Evolutionary conservation across 768 basidiomycete genomes (phyloP).

Genomic region (Tylopilus intermedius): DNA sequence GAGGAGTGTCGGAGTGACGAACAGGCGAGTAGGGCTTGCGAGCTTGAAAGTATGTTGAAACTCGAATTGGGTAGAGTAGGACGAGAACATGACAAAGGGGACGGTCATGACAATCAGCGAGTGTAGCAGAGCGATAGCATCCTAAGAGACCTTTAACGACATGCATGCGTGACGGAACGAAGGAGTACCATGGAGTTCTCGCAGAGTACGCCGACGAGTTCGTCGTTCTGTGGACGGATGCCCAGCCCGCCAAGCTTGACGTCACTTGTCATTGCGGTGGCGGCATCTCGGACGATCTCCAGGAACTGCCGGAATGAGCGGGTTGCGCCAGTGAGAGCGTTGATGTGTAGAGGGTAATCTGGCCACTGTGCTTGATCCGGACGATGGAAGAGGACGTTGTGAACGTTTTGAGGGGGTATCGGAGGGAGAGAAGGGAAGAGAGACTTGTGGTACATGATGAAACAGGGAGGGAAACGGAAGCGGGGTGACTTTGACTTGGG

Average conservation of each 20-base stretch:
- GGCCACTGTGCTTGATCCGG: constrained; percentile 52
- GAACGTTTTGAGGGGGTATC: constrained; percentile 47
- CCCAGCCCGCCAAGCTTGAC: constrained; percentile 52
- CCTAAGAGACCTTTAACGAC: constrained; percentile 32
- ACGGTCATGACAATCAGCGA: constrained; percentile 44
- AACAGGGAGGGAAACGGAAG: not conserved
- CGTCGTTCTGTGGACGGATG: constrained; percentile 40
- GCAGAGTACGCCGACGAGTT: constrained; percentile 66
- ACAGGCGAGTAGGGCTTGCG: constrained; percentile 47
- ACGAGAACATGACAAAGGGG: constrained; percentile 51
- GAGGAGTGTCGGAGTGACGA: constrained; percentile 46
- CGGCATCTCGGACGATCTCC: constrained; percentile 47
- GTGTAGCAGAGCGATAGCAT: constrained; percentile 49
- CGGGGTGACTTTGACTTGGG: not conserved
- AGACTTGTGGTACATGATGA: constrained; percentile 53
- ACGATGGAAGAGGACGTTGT: constrained; percentile 50
- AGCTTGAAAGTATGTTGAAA: constrained; percentile 46
- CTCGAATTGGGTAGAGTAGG: constrained; percentile 54
- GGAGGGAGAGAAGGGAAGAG: constrained; percentile 49
- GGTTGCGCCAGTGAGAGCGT: constrained; percentile 46
- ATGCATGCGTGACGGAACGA: not conserved
- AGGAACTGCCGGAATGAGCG: constrained; percentile 46
- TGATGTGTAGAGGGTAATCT: constrained; percentile 53
- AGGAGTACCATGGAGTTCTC: constrained; percentile 57
- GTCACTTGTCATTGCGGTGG: constrained; percentile 52